Evolutionary conservation across 2,329 filamentous ascomycete genomes (phyloP), one percentile per base, ranked within the genome.

Genomic region (Raffaelea ambrosiae): DNA sequence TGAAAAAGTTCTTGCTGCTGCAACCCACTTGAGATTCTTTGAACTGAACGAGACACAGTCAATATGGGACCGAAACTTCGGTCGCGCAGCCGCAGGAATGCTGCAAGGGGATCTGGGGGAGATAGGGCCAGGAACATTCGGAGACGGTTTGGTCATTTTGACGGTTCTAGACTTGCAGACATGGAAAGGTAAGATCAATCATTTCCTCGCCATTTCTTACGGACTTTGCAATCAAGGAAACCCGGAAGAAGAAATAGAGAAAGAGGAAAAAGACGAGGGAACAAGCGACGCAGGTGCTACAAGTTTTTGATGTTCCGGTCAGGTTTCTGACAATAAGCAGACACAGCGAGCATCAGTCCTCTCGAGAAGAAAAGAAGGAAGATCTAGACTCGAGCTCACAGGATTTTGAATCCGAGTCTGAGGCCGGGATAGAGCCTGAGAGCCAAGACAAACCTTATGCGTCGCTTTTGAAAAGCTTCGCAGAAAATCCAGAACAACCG

Each of bases 381-480:
- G 71, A 29, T 29, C 7, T 7, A 13, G 26, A 29, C 7, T 13
- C 26, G 13, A 29, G 26, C 13, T 29, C 26, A 7, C 26, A n/a
- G n/a, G n/a, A n/a, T n/a, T n/a, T n/a, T n/a, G n/a, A n/a, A n/a
- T n/a, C 26, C 13, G 26, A 73, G 20, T 69, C 71, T n/a, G 68
- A 69, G 23, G 63, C 64, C 20, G 67, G 63, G 5, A 56, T 67
- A 10, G 46, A 64, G 22, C 63, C 67, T 22, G 68, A 48, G 26
- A 44, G 23, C 26, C 51, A 52, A 14, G 47, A 46, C 20, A 42
- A 51, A 26, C 73, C 80, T 3, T 84, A 83, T 53, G 66, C 74
- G 63, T 67, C 75, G 8, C 66, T 84, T 7, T 66, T 84, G 57
- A 72, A 81, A 56, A 81, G 74, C 49, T 65, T 84, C 43, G 66